Evolutionary conservation across 306 rosid species (phyloP).

Genomic region (Cotoneaster glaucophyllus): DNA sequence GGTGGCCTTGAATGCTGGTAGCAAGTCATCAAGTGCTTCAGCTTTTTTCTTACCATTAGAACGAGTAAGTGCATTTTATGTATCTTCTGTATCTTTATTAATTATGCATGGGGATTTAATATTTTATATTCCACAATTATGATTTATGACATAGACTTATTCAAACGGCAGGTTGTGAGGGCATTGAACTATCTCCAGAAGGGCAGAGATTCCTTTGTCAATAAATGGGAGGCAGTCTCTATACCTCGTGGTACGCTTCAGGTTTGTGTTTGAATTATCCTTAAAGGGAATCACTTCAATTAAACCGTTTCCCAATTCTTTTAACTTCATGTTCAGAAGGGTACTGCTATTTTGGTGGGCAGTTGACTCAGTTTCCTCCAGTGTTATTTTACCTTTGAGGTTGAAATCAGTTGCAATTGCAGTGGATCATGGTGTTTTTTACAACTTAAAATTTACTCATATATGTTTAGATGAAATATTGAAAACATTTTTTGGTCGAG

Average conservation of each 20-base stretch:
- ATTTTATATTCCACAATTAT: constrained; percentile 15
- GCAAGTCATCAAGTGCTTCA: constrained; percentile 94
- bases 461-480: not conserved
- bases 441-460: not conserved
- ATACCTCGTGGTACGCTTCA: constrained; percentile 98
- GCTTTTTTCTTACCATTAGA: constrained; percentile 89
- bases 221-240: constrained; percentile 72
- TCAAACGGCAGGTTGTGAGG: constrained; percentile 75
- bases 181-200: constrained; percentile 74
- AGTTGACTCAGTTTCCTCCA: not conserved
- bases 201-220: constrained; percentile 49
- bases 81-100: not conserved
- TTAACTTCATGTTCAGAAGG: not conserved
- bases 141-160: constrained; percentile 1
- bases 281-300: constrained; percentile 1
- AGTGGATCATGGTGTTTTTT: not conserved
- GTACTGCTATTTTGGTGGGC: not conserved
- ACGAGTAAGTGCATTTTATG: constrained; percentile 53
- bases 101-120: constrained; percentile 4
- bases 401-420: not conserved
- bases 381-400: not conserved
- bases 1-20: constrained; percentile 94
- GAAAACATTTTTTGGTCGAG: not conserved
- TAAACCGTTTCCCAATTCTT: not conserved
- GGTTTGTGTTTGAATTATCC: constrained; percentile 58